Evolutionary conservation across 768 basidiomycete species (phyloP), one percentile per base, ranked within the genome.

Genomic region (Vishniacozyma victoriae): DNA sequence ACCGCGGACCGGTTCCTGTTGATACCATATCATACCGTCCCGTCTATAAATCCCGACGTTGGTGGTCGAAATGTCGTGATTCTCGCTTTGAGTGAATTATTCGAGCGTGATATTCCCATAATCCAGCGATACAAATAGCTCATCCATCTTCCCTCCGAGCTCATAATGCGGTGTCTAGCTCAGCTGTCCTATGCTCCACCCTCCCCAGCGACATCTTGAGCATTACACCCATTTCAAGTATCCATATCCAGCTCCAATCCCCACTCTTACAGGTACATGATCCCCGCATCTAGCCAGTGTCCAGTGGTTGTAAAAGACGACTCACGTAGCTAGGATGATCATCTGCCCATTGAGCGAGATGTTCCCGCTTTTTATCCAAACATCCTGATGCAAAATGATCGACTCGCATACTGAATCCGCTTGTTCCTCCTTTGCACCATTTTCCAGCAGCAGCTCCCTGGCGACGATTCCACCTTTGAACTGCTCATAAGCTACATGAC

Each of bases 371-470:
- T 35, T 38, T n/a, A 38, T 31, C 24, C 37, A 42, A 4, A 59
- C 46, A 39, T 59, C 57, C 27, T 59, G 57, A 51, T 59, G 57
- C 14, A 47, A 40, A 19, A 59, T 54, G 29, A 59, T 59, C 20
- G 57, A 47, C 20, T 59, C 57, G 1, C 47, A 41, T 14, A 59
- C 52, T 7, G 46, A 50, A 20, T 59, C 57, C 27, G 57, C 57
- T 35, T 59, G 57, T 24, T 50, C 49, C 42, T 43, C 38, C 1
- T n/a, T 35, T 3, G 52, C 57, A 4, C 19, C 24, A 5, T 14
- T 36, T 24, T 35, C 23, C 46, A 12, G 41, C 41, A 41, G 25
- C 18, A 41, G 25, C 18, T 41, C 41, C 5, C 41, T n/a, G 14
- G 41, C 41, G 5, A 41, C 41, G 41, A 41, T 41, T 9, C 41